Conservation (phyloP, 1,284 basidiomycete species). For the Cronartium ribicola region DNA sequence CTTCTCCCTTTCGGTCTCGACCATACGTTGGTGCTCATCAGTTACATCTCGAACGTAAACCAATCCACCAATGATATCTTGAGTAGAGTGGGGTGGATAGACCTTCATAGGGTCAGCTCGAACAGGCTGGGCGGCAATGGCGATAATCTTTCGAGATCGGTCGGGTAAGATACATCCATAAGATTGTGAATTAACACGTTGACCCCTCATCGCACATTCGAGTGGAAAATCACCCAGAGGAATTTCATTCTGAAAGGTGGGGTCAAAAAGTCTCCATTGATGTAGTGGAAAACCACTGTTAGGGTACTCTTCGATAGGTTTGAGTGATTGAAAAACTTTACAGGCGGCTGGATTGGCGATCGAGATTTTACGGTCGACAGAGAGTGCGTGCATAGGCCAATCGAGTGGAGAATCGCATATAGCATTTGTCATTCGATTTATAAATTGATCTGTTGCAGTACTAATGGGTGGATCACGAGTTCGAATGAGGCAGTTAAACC, state of each 20-base stretch:
- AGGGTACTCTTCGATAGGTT: background rate
- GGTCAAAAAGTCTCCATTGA: conserved; percentile 26
- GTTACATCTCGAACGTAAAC: conserved; percentile 12
- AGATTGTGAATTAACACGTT: background rate
- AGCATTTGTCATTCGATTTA: conserved; percentile 22
- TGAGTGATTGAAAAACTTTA: conserved; percentile 14
- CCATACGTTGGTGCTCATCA: background rate
- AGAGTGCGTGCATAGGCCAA: conserved; percentile 30
- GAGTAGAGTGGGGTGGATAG: conserved; percentile 1
- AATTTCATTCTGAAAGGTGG: conserved; percentile 7
- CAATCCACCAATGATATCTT: conserved; percentile 25
- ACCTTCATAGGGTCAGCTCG: conserved; percentile 3
- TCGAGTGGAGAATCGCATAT: conserved; percentile 24
- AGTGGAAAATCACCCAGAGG: conserved; percentile 8
- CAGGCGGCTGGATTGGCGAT: conserved; percentile 30
- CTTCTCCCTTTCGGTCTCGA: conserved; percentile 8
- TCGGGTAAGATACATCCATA: conserved; percentile 35
- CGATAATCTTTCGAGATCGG: conserved; percentile 9
- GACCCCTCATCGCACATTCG: conserved; percentile 20
- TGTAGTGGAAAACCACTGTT: background rate
- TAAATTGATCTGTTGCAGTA: background rate
- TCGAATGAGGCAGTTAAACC: background rate
- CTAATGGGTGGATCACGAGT: background rate
- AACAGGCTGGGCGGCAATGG: conserved; percentile 13
- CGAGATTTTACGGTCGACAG: conserved; percentile 27